These are phyloP conservation scores for Rubia peregrina DNA, from an alignment of 305 asterid genomes.

Conservation along the genomic window DNA sequence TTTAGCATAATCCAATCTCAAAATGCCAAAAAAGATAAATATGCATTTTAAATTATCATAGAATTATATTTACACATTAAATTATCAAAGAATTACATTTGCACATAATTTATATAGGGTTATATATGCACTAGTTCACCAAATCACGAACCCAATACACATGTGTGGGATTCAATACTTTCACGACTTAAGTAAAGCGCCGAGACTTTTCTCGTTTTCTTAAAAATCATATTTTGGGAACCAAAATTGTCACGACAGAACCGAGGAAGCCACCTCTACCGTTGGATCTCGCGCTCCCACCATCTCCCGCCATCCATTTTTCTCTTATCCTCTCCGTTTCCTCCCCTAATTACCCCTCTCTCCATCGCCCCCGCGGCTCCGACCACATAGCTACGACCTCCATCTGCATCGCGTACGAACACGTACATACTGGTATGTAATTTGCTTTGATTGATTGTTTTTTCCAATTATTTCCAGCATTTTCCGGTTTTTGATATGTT, in stretches of 20 bases:
- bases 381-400: neutral
- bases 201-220: neutral
- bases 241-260: slow-evolving; percentile 25
- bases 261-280: slow-evolving; percentile 25
- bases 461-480: neutral
- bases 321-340: slow-evolving; percentile 44
- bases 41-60: too few species aligned
- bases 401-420: neutral
- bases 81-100: too few species aligned
- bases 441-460: neutral
- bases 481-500: neutral
- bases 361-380: neutral
- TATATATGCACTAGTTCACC: too few species aligned
- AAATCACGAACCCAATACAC: neutral
- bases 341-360: slow-evolving; percentile 20
- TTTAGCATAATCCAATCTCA: too few species aligned
- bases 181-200: slow-evolving; percentile 1
- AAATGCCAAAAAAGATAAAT: too few species aligned
- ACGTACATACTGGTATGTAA: slow-evolving; percentile 27
- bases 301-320: slow-evolving; percentile 22
- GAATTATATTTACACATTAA: too few species aligned
- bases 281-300: slow-evolving; percentile 27
- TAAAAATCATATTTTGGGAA: neutral
- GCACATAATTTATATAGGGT: too few species aligned
- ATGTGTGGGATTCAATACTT: neutral